Evolutionary conservation across 768 basidiomycete genomes (phyloP), one percentile per base, ranked within the genome.

Genomic region (Cystofilobasidium ferigula): DNA sequence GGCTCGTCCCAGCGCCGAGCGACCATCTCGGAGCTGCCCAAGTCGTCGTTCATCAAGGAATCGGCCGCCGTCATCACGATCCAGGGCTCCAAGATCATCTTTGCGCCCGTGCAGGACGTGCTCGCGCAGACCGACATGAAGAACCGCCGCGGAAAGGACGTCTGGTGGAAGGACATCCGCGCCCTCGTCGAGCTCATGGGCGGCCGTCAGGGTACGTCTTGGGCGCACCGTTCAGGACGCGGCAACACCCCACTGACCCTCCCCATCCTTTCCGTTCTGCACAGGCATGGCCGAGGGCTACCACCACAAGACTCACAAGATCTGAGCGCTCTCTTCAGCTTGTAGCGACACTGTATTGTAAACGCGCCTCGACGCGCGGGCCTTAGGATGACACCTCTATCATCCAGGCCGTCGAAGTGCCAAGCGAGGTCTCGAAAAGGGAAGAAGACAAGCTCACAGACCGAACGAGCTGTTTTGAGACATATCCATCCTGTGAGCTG

Each of bases 51-150:
- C 34, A 56, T 57, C n/a, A 69, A 71, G 57, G 86, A 88, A 69
- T 82, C 83, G 18, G 92, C 89, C 1, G 88, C 89, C 13, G 85
- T 92, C 63, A 95, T 99, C 71, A 93, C 88, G 32, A 88, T 98
- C 69, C 88, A 95, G 74, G 83, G 87, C 26, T 85, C 86, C 58
- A 78, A 82, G 40, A 80, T 98, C 69, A 79, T 83, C 69, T 90
- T 90, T 84, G 87, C 91, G 1, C 83, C 87, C 0, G 88, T 93
- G 68, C 80, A 81, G 68, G 89, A 89, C 71, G 89, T 98, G 83
- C 79, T 87, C 62, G 78, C 79, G 67, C 85, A 89, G 57, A 88
- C 94, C 28, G 93, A 99, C 77, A 89, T 94, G 86, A 84, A 82
- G 79, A 84, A 91, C 74, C 81, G 94, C 67, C 77, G 91, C 67